Evolutionary conservation across 208 protist species (phyloP), one percentile per base, ranked within the genome.

Genomic region (Leptomonas pyrrhocoris): DNA sequence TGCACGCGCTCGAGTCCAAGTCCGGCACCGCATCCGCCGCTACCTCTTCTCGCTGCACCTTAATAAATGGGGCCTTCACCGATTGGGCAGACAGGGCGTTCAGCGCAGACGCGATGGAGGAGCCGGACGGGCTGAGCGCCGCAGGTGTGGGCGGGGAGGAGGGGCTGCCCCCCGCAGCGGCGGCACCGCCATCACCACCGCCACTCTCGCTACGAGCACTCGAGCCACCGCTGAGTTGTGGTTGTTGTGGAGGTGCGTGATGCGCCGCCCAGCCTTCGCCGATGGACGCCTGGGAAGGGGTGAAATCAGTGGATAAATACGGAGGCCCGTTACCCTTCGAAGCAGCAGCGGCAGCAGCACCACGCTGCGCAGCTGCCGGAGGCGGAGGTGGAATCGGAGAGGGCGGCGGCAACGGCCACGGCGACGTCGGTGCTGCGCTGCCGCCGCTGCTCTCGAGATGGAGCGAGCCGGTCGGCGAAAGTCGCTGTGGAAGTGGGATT

Each of bases 11-110:
- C 18, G 54, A 62, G 43, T 62, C 40, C 2, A 63, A 12, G 9
- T 25, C 36, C 0, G 69, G 60, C 69, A 54, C 49, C 23, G 61
- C 57, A 40, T 75, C 59, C 15, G 61, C 69, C 16, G 43, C 53
- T 23, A 68, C 69, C 54, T 68, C 54, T 54, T 64, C 69, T 7
- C 61, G 60, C 53, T 63, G 61, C 25, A 75, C 61, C 27, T 68
- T 61, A n/a, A 75, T 62, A 40, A 57, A 51, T 5, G 61, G 53
- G 36, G 69, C 61, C 58, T 62, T 53, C 21, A 62, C 43, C 9
- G 61, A 43, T 25, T 34, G 54, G 9, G 27, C 57, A 21, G 69
- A 15, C 53, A 63, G 54, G 49, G 60, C 59, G 23, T 23, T 46
- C 42, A 62, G 58, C 60, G 56, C 53, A 21, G 69, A 64, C 0